These are phyloP conservation scores for Rhododendron griersonianum DNA, from an alignment of 148 eudicot genomes.

Conservation along the genomic window DNA sequence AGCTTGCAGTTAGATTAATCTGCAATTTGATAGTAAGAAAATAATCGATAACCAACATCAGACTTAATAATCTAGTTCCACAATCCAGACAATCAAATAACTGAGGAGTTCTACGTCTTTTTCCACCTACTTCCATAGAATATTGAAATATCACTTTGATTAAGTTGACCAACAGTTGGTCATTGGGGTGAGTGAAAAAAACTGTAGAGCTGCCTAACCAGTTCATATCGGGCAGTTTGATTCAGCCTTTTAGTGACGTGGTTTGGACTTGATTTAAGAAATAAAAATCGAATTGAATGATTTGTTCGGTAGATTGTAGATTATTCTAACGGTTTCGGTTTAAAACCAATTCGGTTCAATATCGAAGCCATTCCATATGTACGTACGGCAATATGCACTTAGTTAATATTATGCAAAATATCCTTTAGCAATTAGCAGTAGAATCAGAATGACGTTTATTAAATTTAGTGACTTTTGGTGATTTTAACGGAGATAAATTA, in stretches of 20 bases:
- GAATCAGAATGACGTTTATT: background rate
- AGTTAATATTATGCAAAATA: slow-evolving; percentile 1
- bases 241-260: background rate
- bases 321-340: background rate
- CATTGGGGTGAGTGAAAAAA: background rate
- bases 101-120: background rate
- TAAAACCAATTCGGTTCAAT: background rate
- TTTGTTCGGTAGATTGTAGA: background rate
- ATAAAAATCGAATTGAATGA: background rate
- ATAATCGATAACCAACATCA: background rate
- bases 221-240: background rate
- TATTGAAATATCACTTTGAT: background rate
- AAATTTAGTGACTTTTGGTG: background rate
- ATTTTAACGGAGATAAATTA: background rate
- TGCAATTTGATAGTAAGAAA: background rate
- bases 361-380: background rate
- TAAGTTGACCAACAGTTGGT: background rate
- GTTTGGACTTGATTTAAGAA: background rate
- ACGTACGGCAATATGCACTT: background rate
- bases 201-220: background rate
- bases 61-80: background rate
- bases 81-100: background rate
- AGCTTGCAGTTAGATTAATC: background rate
- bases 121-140: background rate
- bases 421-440: background rate